These are phyloP conservation scores for Tremella yokohamensis DNA, from an alignment of 768 basidiomycete species.

Conservation along the genomic window DNA sequence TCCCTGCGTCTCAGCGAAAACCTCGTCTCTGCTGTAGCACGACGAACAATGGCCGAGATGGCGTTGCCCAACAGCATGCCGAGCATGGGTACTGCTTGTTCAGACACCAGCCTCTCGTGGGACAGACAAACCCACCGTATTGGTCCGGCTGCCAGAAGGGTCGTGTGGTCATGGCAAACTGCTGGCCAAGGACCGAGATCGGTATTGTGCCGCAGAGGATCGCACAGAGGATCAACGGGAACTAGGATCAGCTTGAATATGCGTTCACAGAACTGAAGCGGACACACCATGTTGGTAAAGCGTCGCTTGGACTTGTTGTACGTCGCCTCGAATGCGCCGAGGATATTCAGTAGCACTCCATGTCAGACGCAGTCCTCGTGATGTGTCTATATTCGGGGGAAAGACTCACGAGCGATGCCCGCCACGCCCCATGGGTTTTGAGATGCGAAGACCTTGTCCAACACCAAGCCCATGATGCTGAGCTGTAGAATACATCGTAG, in stretches of 20 bases:
- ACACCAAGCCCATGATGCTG: constrained; percentile 64
- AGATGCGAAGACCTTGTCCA: constrained; percentile 72
- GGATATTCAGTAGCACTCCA: constrained; percentile 65
- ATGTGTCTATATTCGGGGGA: not conserved
- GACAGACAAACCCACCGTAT: constrained; percentile 58
- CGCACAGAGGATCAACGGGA: constrained; percentile 62
- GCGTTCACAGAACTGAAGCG: too few species aligned
- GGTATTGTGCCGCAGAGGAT: constrained; percentile 76
- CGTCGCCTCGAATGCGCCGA: constrained; percentile 75
- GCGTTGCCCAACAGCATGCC: constrained; percentile 83
- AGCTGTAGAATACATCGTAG: constrained; percentile 74
- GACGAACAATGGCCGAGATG: constrained; percentile 61
- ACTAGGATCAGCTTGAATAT: constrained; percentile 52
- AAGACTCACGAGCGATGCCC: constrained; percentile 64
- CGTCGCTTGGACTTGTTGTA: constrained; percentile 73
- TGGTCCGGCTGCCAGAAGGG: constrained; percentile 83
- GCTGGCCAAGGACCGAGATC: constrained; percentile 69
- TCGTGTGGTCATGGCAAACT: constrained; percentile 68
- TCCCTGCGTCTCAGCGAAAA: constrained; percentile 49
- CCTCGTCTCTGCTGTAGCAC: not conserved
- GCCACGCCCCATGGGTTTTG: constrained; percentile 71
- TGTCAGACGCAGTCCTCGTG: not conserved
- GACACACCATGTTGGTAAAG: constrained; percentile 66
- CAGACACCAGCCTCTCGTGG: not conserved
- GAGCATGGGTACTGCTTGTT: constrained; percentile 66